A percentile compares a stretch with the other conserved stretches of the same genome.
Evolutionary conservation across 305 asterid species (phyloP).

Genomic region (Salvia sclarea): DNA sequence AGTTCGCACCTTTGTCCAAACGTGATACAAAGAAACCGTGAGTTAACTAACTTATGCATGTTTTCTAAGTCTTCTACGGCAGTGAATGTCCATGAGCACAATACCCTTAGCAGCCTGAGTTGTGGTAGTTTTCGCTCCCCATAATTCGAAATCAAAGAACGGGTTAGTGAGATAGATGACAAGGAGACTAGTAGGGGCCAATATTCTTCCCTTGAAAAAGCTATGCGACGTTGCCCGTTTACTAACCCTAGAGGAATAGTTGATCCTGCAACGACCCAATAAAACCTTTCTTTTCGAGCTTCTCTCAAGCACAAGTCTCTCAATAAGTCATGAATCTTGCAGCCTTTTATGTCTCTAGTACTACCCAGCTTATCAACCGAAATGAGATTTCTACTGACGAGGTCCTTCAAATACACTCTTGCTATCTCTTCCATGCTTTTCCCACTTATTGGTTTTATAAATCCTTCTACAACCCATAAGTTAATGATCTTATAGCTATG

Average conservation of each 20-base stretch:
- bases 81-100: too few species aligned
- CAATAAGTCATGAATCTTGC: constrained; percentile 33
- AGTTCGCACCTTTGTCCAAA: rapidly evolving
- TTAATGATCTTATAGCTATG: neutral
- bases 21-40: neutral
- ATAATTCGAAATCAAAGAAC: constrained; percentile 17
- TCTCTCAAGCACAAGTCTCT: constrained; percentile 36
- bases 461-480: neutral
- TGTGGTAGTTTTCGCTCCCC: rapidly evolving
- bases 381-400: constrained; percentile 12
- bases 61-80: neutral
- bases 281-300: constrained; percentile 18
- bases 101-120: neutral
- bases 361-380: neutral
- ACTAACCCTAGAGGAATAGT: too few species aligned
- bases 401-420: neutral
- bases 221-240: constrained; percentile 9
- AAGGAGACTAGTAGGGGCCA: neutral
- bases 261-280: neutral
- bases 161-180: neutral
- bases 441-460: neutral
- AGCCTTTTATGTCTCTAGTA: constrained; percentile 2
- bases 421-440: constrained; percentile 10
- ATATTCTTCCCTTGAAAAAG: neutral
- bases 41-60: neutral